A percentile compares a stretch with the other conserved stretches of the same genome.
phyloP scores from a whole-genome alignment of 345 rosid species.

The Citrus reticulata region DNA sequence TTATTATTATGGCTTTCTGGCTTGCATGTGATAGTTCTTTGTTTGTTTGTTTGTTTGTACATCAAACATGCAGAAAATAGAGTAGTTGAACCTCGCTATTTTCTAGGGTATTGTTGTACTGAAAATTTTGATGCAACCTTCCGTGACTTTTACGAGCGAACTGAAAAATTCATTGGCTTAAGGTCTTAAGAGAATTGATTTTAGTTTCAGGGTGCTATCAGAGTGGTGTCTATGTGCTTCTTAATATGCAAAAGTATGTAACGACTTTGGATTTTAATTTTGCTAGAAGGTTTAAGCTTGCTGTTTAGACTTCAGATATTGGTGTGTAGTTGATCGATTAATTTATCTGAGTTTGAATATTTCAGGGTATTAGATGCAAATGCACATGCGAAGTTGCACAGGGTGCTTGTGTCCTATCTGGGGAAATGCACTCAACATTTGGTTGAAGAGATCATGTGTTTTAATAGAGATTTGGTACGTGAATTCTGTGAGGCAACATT shows the following conservation, averaged over 20 bases:
- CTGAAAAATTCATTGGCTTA: background rate
- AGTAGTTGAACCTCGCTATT: background rate
- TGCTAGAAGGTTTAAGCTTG: background rate
- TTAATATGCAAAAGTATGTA: background rate
- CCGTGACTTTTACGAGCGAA: background rate
- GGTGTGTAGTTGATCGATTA: background rate
- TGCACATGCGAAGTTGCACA: slow-evolving; percentile 54
- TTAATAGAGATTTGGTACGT: slow-evolving; percentile 37
- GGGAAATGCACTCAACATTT: slow-evolving; percentile 51
- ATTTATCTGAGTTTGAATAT: slow-evolving; percentile 4
- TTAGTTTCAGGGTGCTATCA: background rate
- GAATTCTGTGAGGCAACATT: slow-evolving; percentile 43
- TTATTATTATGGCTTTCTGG: background rate
- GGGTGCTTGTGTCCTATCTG: slow-evolving; percentile 43
- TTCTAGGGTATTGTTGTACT: no score
- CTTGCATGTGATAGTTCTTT: background rate
- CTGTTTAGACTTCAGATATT: background rate
- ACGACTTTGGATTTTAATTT: background rate
- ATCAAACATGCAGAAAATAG: background rate
- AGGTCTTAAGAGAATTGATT: background rate
- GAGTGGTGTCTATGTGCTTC: background rate
- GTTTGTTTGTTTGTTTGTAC: background rate
- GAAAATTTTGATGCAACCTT: background rate
- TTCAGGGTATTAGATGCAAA: slow-evolving; percentile 60
- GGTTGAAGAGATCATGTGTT: slow-evolving; percentile 44